phyloP scores from a whole-genome alignment of 2,329 filamentous ascomycete genomes.

The Neofusicoccum parvum region DNA sequence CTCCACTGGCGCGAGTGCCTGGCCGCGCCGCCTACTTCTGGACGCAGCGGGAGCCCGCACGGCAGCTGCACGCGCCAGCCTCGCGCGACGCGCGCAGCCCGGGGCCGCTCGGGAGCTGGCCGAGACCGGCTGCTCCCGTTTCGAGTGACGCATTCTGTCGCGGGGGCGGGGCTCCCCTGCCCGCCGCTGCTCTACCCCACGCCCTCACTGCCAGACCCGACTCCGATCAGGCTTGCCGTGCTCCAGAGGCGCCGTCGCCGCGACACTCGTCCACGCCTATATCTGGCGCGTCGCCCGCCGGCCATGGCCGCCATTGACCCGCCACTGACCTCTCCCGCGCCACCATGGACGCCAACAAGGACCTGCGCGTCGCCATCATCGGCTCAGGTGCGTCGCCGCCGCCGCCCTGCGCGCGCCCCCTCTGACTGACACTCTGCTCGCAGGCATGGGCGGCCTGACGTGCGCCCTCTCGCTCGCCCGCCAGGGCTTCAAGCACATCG shows the following conservation, averaged over 20 bases:
- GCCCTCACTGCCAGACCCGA: not conserved
- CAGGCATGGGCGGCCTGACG: constrained; percentile 78
- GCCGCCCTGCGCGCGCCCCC: not conserved
- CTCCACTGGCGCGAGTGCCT: not conserved
- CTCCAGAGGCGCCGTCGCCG: not conserved
- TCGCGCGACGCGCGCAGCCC: not conserved
- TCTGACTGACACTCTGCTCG: not conserved
- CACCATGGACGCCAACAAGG: constrained; percentile 14
- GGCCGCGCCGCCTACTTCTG: not conserved
- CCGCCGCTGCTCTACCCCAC: not conserved
- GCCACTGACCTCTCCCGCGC: not conserved
- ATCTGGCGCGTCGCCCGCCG: constrained; percentile 5
- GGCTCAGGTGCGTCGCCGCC: constrained; percentile 12
- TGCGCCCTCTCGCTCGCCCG: constrained; percentile 73
- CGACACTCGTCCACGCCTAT: not conserved
- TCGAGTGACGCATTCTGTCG: not conserved
- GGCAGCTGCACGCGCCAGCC: not conserved
- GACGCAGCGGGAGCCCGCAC: not conserved
- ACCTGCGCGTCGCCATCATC: constrained; percentile 16
- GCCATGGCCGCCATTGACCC: not conserved
- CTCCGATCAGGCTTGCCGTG: constrained; percentile 5
- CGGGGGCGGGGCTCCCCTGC: constrained; percentile 1
- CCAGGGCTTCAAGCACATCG: constrained; percentile 72
- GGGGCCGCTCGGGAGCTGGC: not conserved
- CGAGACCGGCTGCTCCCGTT: constrained; percentile 13